A percentile compares a stretch with the other conserved stretches of the same genome.
phyloP scores from a whole-genome alignment of 1,284 basidiomycete species.

The Microbotryum intermedium region DNA sequence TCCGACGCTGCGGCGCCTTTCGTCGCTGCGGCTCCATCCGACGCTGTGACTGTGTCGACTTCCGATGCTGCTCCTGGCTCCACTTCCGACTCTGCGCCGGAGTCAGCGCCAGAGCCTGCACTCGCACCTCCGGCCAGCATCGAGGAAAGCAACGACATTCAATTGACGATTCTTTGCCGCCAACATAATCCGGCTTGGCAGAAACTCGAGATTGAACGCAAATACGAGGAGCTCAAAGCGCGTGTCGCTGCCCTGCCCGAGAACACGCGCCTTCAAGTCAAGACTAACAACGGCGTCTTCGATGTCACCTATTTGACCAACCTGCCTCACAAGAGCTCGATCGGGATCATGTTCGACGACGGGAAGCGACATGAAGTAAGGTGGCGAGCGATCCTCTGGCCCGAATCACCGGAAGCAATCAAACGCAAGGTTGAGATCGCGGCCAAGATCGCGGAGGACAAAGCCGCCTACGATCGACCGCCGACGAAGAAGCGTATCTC shows the following conservation, averaged over 20 bases:
- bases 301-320: slow-evolving; percentile 66
- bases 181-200: slow-evolving; percentile 50
- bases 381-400: too few relatives aligned
- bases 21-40: too few relatives aligned
- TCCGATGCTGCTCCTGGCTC: neutral
- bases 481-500: too few relatives aligned
- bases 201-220: slow-evolving; percentile 55
- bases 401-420: too few relatives aligned
- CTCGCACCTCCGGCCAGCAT: neutral
- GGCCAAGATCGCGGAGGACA: too few relatives aligned
- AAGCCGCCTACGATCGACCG: too few relatives aligned
- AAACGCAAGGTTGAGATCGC: too few relatives aligned
- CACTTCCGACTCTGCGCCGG: neutral
- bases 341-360: slow-evolving; percentile 71
- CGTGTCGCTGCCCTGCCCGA: slow-evolving; percentile 54
- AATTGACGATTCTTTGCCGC: slow-evolving; percentile 23
- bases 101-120: neutral
- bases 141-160: slow-evolving; percentile 12
- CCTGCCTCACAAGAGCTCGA: slow-evolving; percentile 55
- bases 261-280: slow-evolving; percentile 68
- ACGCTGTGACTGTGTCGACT: too few relatives aligned
- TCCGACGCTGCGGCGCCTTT: neutral
- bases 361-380: slow-evolving; percentile 31
- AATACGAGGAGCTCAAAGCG: slow-evolving; percentile 51
- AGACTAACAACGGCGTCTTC: slow-evolving; percentile 64